Conservation (phyloP, 2,329 filamentous ascomycete genomes). For the Sporothrix pallida region DNA sequence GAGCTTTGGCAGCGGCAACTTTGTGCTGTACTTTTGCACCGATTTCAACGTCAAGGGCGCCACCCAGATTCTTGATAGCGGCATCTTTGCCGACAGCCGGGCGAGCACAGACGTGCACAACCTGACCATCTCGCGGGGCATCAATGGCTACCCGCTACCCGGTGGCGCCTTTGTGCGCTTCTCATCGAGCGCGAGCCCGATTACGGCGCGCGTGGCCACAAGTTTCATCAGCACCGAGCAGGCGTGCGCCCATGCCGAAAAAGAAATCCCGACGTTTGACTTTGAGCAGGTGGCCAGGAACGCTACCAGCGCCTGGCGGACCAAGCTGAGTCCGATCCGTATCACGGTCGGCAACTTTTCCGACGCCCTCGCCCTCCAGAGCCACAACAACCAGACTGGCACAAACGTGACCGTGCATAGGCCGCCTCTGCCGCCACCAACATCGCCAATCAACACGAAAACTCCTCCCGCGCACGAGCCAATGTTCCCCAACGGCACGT, state of each 20-base stretch:
- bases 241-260: conserved; percentile 71
- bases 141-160: conserved; percentile 61
- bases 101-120: conserved; percentile 56
- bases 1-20: conserved; percentile 68
- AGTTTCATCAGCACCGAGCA: conserved; percentile 71
- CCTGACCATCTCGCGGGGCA: conserved; percentile 55
- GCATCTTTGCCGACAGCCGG: conserved; percentile 65
- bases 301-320: conserved; percentile 64
- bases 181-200: conserved; percentile 53
- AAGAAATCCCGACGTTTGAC: conserved; percentile 71
- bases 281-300: conserved; percentile 60
- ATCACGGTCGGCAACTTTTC: conserved; percentile 49
- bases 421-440: not conserved
- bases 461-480: not conserved
- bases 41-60: conserved; percentile 69
- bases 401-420: not conserved
- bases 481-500: not conserved
- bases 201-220: conserved; percentile 70
- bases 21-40: conserved; percentile 67
- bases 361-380: not conserved
- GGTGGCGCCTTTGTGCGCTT: conserved; percentile 71
- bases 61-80: conserved; percentile 59
- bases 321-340: conserved; percentile 64
- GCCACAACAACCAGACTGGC: conserved; percentile 7
- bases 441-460: not conserved